Conservation (phyloP, 2,329 filamentous ascomycete genomes). For the Metarhizium rileyi region DNA sequence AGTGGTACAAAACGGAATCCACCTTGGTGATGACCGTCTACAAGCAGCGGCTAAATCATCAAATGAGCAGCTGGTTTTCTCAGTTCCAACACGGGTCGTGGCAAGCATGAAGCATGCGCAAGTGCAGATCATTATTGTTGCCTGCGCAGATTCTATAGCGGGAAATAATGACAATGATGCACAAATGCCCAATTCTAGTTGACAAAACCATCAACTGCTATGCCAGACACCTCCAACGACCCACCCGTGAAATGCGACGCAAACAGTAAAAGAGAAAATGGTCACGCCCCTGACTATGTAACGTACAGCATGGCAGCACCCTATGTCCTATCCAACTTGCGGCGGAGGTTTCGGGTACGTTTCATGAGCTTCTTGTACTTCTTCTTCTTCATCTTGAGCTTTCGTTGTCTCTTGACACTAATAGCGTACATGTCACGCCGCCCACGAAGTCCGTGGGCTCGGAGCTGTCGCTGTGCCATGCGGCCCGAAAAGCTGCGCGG, state of each 20-base stretch:
- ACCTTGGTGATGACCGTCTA: background rate
- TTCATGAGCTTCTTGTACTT: conserved; percentile 99
- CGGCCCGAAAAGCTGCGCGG: conserved; percentile 57
- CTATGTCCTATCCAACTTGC: conserved; percentile 66
- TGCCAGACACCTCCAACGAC: conserved; percentile 22
- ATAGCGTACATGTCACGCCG: conserved; percentile 63
- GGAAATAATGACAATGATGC: conserved; percentile 19
- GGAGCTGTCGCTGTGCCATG: conserved; percentile 54
- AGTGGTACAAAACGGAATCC: background rate
- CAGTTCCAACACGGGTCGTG: background rate
- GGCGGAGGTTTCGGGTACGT: conserved; percentile 76
- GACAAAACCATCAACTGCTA: conserved; percentile 17
- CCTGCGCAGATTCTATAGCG: conserved; percentile 24
- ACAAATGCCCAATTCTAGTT: conserved; percentile 17
- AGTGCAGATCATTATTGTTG: conserved; percentile 18
- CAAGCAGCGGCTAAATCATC: background rate
- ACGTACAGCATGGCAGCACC: conserved; percentile 15
- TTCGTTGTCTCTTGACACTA: conserved; percentile 84
- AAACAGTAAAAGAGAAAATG: conserved; percentile 13
- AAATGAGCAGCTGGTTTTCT: background rate
- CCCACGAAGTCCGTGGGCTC: conserved; percentile 44
- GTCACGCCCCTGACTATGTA: conserved; percentile 16
- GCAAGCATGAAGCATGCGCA: background rate
- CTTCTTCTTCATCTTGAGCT: conserved; percentile 99
- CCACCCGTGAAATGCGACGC: conserved; percentile 16